A percentile compares a stretch with the other conserved stretches of the same genome.
Conservation (phyloP, 768 basidiomycete genomes). For the Crassisporium funariophilum region DNA sequence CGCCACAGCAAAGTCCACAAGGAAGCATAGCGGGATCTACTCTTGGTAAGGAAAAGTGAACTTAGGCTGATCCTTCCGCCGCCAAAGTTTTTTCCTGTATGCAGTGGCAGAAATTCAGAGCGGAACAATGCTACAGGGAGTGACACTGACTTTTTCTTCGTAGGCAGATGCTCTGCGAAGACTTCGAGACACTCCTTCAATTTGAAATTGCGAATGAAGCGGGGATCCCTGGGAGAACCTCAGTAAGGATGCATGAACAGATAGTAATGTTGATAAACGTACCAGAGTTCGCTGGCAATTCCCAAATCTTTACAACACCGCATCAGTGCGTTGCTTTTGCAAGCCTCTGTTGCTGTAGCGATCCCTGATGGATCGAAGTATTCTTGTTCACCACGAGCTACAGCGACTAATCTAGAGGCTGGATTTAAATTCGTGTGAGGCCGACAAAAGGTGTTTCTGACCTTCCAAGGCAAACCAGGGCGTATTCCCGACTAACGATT, state of each 20-base stretch:
- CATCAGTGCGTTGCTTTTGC: conserved; percentile 97
- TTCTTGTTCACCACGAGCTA: conserved; percentile 94
- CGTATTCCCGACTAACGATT: conserved; percentile 92
- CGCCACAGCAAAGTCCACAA: too few species aligned
- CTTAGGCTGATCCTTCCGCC: conserved; percentile 82
- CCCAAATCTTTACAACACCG: conserved; percentile 97
- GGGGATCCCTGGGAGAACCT: conserved; percentile 73
- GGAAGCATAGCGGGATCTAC: too few species aligned
- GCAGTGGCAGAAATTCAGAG: conserved; percentile 4
- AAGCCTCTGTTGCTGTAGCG: conserved; percentile 91
- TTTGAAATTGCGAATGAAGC: conserved; percentile 94
- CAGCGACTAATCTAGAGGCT: conserved; percentile 70
- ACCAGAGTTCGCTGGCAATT: conserved; percentile 96
- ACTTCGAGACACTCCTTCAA: conserved; percentile 80
- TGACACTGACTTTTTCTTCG: conserved; percentile 84
- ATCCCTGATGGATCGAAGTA: conserved; percentile 92
- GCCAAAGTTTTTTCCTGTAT: conserved; percentile 86
- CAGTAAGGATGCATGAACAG: background rate
- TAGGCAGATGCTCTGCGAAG: conserved; percentile 79
- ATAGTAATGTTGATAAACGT: conserved; percentile 20
- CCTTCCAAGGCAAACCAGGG: conserved; percentile 91
- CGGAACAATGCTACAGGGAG: background rate
- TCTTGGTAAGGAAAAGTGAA: conserved; percentile 92
- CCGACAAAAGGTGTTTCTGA: conserved; percentile 34
- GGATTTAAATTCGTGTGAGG: background rate